Conservation (phyloP, 1,284 basidiomycete genomes). For the Papiliotrema nemorosa region DNA sequence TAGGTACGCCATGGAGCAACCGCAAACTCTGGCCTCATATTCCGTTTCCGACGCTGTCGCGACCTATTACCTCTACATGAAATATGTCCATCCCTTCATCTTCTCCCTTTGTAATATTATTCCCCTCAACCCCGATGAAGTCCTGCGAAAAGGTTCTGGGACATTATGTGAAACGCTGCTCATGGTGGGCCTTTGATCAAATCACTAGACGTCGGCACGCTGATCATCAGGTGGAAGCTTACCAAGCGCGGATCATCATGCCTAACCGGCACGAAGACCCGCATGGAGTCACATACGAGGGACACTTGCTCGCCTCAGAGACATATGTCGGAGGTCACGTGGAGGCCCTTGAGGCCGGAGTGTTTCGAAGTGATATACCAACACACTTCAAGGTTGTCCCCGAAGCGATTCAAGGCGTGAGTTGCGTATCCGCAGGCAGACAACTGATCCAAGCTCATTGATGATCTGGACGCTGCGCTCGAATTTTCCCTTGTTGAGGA, state of each 20-base stretch:
- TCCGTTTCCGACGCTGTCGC: constrained; percentile 99
- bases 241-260: constrained; percentile 88
- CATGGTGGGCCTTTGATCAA: constrained; percentile 64
- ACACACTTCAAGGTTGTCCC: constrained; percentile 96
- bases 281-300: constrained; percentile 89
- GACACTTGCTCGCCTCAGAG: constrained; percentile 92
- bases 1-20: constrained; percentile 94
- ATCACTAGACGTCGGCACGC: neutral
- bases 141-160: constrained; percentile 91
- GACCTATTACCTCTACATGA: constrained; percentile 99
- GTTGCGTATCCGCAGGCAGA: constrained; percentile 10
- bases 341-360: constrained; percentile 96
- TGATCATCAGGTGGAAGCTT: constrained; percentile 80
- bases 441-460: constrained; percentile 65
- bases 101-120: constrained; percentile 99
- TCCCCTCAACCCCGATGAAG: constrained; percentile 94
- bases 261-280: constrained; percentile 95
- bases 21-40: constrained; percentile 91
- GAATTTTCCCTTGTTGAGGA: constrained; percentile 88
- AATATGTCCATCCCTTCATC: constrained; percentile 99
- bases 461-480: constrained; percentile 88
- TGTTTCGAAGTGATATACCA: constrained; percentile 93
- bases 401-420: constrained; percentile 74
- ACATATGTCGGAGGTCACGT: constrained; percentile 99
- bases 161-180: constrained; percentile 96